phyloP scores from a whole-genome alignment of 2,329 filamentous ascomycete species.

The Epichloe elymi region DNA sequence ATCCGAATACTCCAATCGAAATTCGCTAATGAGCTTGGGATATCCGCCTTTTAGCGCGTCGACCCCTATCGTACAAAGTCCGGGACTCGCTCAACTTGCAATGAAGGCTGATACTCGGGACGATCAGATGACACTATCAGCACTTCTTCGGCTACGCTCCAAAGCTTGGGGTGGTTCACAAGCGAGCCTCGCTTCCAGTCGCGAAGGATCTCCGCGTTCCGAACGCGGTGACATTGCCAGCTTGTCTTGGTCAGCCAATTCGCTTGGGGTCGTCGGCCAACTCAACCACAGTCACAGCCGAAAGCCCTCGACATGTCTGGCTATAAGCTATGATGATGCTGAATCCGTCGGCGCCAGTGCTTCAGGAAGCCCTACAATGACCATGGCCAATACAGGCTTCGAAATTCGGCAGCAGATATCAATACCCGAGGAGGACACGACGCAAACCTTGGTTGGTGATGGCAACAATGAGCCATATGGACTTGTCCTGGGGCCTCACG shows the following conservation, averaged over 20 bases:
- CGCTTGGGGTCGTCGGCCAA: constrained; percentile 1
- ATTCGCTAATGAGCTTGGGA: constrained; percentile 67
- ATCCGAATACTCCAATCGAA: constrained; percentile 90
- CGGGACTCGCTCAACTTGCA: constrained; percentile 66
- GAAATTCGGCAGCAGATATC: not conserved
- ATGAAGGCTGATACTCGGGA: constrained; percentile 42
- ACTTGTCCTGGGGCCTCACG: no score
- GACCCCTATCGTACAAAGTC: constrained; percentile 44
- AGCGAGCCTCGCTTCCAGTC: constrained; percentile 48
- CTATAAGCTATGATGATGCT: constrained; percentile 32
- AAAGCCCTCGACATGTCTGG: constrained; percentile 37
- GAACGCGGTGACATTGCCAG: constrained; percentile 31
- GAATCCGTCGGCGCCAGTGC: constrained; percentile 34
- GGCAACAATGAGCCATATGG: not conserved
- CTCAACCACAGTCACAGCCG: constrained; percentile 21
- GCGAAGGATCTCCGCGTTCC: constrained; percentile 36
- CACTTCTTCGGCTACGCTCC: constrained; percentile 58
- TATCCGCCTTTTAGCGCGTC: constrained; percentile 27
- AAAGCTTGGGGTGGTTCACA: constrained; percentile 74
- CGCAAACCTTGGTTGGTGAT: not conserved
- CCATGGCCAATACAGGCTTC: constrained; percentile 23
- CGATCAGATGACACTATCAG: constrained; percentile 62
- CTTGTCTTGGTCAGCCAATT: constrained; percentile 4
- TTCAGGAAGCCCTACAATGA: constrained; percentile 38
- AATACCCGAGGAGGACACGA: not conserved